Evolutionary conservation across 2,329 filamentous ascomycete species (phyloP).

Genomic region (Juglanconis oblonga): DNA sequence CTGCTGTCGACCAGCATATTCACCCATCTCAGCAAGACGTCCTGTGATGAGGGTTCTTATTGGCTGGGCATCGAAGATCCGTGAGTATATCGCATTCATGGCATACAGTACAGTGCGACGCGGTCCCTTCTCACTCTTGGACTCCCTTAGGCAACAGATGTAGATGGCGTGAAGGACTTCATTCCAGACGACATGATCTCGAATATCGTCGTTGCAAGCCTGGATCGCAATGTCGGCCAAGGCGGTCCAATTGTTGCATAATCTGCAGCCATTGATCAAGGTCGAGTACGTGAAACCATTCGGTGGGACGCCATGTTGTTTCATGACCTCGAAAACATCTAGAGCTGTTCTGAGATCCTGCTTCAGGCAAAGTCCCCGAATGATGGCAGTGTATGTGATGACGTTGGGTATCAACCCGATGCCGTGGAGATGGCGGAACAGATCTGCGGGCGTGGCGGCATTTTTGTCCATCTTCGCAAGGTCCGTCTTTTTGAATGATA

Average conservation of each 20-base stretch:
- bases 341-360: constrained; percentile 61
- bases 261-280: constrained; percentile 69
- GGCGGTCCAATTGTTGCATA: constrained; percentile 47
- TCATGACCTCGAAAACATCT: constrained; percentile 62
- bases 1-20: not conserved
- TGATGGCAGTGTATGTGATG: constrained; percentile 62
- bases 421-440: constrained; percentile 55
- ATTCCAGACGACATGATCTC: constrained; percentile 46
- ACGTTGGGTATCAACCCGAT: constrained; percentile 63
- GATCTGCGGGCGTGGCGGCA: constrained; percentile 45
- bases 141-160: constrained; percentile 40
- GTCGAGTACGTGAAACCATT: constrained; percentile 66
- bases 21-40: constrained; percentile 19
- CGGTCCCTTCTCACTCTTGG: constrained; percentile 24
- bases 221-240: constrained; percentile 55
- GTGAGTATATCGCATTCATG: constrained; percentile 48
- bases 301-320: constrained; percentile 55
- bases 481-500: constrained; percentile 39
- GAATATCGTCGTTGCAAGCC: constrained; percentile 44
- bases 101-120: constrained; percentile 35
- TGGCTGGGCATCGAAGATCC: constrained; percentile 44
- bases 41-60: constrained; percentile 36
- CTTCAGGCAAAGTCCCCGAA: constrained; percentile 68
- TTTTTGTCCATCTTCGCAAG: constrained; percentile 25
- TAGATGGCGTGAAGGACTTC: constrained; percentile 53